Base-by-base conservation (phyloP, 2,329 filamentous ascomycete species). In the Fusarium sp. region DNA sequence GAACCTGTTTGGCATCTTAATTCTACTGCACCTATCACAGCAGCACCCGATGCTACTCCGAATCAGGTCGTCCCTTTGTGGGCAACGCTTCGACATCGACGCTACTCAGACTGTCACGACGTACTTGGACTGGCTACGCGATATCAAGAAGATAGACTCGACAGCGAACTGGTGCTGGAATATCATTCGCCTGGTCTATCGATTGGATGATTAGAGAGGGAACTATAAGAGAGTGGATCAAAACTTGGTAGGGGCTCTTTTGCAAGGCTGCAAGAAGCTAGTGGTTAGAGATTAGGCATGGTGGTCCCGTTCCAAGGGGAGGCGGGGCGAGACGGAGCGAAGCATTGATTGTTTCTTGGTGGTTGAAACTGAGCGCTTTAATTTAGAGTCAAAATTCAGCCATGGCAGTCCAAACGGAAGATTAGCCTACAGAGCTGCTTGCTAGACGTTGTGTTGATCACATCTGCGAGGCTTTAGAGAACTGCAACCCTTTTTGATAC, bases 71-170 rank as follows among this genome's bases (percentile, higher is more conserved):
- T 78, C 80, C 12, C 70, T 84, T 34, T 83, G 81, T 61, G 81
- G 79, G 7, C 73, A 76, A 15, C 69, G 69, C 4, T 85, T 87
- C 58, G 84, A 86, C 53, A 70, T 80, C 13, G 80, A 85, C 42
- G 77, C 78, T n/a, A 71, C 74, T 5, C 74, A 81, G 64, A 86
- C 83, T 12, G 78, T 83, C 1, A 72, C 74, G 5, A 67, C 85
- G 44, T 86, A 86, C 72, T 72, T 88, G 44, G 83, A 86, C 55
- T 88, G 86, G 85, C 76, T 89, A 46, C 73, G 79, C 43, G 86
- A 88, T 67, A 76, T 88, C 62, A 83, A 80, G 67, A 79, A 76
- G 48, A 77, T 81, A 25, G 85, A 88, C 68, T 76, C 77, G 1
- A 81, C 84, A 13, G 83, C 85, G 4, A 74, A 76, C 28, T 88